A percentile compares a stretch with the other conserved stretches of the same genome.
These are phyloP conservation scores for Parathielavia appendiculata DNA, from an alignment of 495 filamentous ascomycete species.

Conservation along the genomic window DNA sequence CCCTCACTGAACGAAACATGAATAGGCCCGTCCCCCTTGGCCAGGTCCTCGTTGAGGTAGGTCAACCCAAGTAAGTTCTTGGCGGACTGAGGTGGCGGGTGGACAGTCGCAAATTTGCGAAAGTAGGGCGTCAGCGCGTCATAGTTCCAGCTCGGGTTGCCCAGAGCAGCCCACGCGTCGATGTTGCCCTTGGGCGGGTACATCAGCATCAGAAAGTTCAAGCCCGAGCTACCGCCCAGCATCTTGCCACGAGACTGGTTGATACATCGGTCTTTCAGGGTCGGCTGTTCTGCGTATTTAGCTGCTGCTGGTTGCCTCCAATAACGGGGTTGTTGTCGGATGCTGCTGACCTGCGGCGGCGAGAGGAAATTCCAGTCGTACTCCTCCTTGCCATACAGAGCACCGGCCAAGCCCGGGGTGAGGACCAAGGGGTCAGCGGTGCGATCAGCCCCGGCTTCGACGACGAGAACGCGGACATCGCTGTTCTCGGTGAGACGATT, in stretches of 20 bases:
- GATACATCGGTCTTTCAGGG: slow-evolving; percentile 33
- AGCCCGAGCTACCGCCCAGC: slow-evolving; percentile 52
- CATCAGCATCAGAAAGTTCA: slow-evolving; percentile 52
- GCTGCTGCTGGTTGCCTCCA: not conserved
- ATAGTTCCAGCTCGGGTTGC: slow-evolving; percentile 51
- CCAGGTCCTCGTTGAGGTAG: slow-evolving; percentile 33
- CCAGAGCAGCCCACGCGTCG: slow-evolving; percentile 52
- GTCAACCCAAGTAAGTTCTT: slow-evolving; percentile 29
- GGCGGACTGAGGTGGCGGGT: slow-evolving; percentile 26
- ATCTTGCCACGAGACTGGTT: slow-evolving; percentile 48
- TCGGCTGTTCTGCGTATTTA: slow-evolving; percentile 23
- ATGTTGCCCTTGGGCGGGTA: slow-evolving; percentile 41
- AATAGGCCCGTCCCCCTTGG: slow-evolving; percentile 36
- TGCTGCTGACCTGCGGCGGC: slow-evolving; percentile 41
- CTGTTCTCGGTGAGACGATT: slow-evolving; percentile 46
- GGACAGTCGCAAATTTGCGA: slow-evolving; percentile 39
- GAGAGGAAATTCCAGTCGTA: slow-evolving; percentile 54
- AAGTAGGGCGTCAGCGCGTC: slow-evolving; percentile 46
- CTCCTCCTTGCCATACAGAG: slow-evolving; percentile 44
- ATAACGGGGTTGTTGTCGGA: not conserved
- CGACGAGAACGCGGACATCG: slow-evolving; percentile 41
- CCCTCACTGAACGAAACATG: slow-evolving; percentile 40
- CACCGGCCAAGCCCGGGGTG: slow-evolving; percentile 42
- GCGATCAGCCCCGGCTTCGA: slow-evolving; percentile 52
- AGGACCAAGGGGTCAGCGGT: slow-evolving; percentile 44